Base-by-base conservation (phyloP, 441 rosid species). In the Populus tomentosa region DNA sequence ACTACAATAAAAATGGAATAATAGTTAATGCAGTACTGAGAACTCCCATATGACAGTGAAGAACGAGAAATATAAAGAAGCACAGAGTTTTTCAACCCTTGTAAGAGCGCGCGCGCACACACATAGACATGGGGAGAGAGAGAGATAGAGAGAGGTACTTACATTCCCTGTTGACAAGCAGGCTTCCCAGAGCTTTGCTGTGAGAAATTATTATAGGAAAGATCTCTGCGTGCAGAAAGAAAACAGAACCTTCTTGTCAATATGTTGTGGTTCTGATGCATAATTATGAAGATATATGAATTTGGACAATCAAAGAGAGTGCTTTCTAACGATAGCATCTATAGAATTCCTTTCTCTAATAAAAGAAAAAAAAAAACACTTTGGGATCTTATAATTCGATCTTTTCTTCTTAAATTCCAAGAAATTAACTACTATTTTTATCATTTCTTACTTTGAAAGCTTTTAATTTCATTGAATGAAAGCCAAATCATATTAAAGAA, bases 181-280 rank as follows among this genome's bases (percentile, higher is more conserved):
- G 80, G 73, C 59, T 79, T 82, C 35, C 71, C 56, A 33, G 83
- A 46, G 42, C 46, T 71, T 77, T 79, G 81, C 81, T 77, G 70
- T 42, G 81, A 71, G 40, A 85, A 85, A 73, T 69, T 85, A 72
- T 85, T 85, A 72, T 82, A 85, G 16, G 88, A 83, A 65, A 85
- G 83, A 79, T 85, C 88, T 69, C 88, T 85, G 84, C 59, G 72
- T 23, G 67, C 33, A 68, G 56, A 20, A 63, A 76, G 16, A 75
- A 69, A 64, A 50, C 61, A 69, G 30, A 14, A 46, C 1, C 18
- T 3, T n/a, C 21, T 61, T 36, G 20, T 38, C 69, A 73, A 24
- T 73, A 32, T 73, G 64, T 32, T 13, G 40, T 7, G 18, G 8
- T 36, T 73, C 69, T 36, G 36, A 6, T 6, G 53, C 36, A 73